phyloP scores from a whole-genome alignment of 768 basidiomycete species.

The Trametes cingulata region DNA sequence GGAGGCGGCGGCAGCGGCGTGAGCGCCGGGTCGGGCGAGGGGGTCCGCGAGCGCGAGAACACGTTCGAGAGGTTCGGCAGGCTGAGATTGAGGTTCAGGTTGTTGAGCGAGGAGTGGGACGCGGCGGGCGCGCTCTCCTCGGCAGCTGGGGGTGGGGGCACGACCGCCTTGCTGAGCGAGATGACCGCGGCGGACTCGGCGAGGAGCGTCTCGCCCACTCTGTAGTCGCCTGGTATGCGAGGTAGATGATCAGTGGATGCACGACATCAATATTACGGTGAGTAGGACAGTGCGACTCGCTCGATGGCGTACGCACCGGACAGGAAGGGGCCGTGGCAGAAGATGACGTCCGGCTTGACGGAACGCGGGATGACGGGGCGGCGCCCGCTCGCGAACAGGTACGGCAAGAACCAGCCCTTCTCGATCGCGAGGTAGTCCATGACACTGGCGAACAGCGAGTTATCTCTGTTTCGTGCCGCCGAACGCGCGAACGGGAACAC shows the following conservation, averaged over 20 bases:
- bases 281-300: not conserved
- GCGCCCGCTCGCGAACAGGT: constrained; percentile 60
- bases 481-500: not conserved
- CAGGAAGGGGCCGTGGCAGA: constrained; percentile 66
- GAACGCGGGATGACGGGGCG: constrained; percentile 61
- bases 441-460: constrained; percentile 58
- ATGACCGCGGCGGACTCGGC: constrained; percentile 57
- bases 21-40: constrained; percentile 50
- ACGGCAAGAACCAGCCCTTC: constrained; percentile 71
- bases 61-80: constrained; percentile 44
- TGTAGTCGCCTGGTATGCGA: constrained; percentile 54
- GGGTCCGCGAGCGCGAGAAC: constrained; percentile 50
- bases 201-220: constrained; percentile 58
- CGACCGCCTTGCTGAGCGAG: constrained; percentile 36
- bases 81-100: too few species aligned
- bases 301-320: constrained; percentile 37
- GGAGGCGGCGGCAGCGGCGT: constrained; percentile 44
- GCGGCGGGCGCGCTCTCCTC: constrained; percentile 9
- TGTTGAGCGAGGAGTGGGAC: constrained; percentile 31
- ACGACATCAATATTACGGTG: not conserved
- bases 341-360: constrained; percentile 65
- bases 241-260: not conserved
- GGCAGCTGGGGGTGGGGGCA: constrained; percentile 21
- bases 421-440: constrained; percentile 63
- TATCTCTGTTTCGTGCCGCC: constrained; percentile 42